Base-by-base conservation (phyloP, 371 early-diverging fungal genomes). In the Actinomortierella ambigua region DNA sequence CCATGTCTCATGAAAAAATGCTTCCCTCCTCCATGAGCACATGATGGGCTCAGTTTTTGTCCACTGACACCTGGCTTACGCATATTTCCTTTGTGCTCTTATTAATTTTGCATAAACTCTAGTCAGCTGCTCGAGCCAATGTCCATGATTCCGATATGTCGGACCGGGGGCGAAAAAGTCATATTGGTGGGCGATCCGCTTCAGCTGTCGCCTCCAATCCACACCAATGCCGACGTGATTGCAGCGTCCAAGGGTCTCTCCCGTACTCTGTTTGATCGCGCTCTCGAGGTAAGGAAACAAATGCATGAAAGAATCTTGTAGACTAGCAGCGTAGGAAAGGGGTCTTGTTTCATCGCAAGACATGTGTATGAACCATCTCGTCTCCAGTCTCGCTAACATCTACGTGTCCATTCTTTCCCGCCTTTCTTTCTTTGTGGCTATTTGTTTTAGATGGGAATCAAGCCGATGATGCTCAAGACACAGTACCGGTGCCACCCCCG, bases 141-240 rank as follows among this genome's bases (percentile, higher is more conserved):
- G 77, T 86, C 91, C 0, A 75, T 97, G 63, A 85, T 97, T 0
- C 97, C 97, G 0, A 55, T 96, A 39, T 65, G 81, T 3, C 78
- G 88, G 13, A 89, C 93, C 42, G 65, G 80, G 8, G 82, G 85
- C 22, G 77, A 81, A 44, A 79, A 85, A 17, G 65, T 93, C 6
- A 80, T 98, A 11, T 79, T 97, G 52, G 91, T 97, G 34, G 99
- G 99, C 15, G 99, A 98, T 69, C 99, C 98, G 1, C 68, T 85
- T 20, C 95, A 98, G 82, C 86, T 98, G 49, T 85, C 95, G 5
- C 97, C 97, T 13, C 93, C 94, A 0, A 55, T 96, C 34, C 80
- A 79, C 7, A 86, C 88, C 13, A 66, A 42, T 53, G 75, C 68
- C 8, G 84, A 77, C 46, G 73, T 53, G 26, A 58, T 59, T 0